Percentiles rank a stretch among this genome's conserved stretches.
Conservation (phyloP, 2,329 filamentous ascomycete genomes). For the Epichloe scottii region DNA sequence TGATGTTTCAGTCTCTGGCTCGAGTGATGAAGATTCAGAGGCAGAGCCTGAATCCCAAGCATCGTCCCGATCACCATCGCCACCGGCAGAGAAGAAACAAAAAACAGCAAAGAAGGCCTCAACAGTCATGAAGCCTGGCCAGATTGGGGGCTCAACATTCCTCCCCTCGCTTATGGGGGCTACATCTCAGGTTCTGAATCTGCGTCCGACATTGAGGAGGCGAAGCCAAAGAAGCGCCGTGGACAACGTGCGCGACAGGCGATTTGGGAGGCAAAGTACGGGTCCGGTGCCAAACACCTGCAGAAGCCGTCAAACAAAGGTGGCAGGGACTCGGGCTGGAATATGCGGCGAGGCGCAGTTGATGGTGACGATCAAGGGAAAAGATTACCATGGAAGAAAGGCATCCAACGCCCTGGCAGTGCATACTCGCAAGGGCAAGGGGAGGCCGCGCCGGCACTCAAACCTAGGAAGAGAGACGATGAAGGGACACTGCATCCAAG, state of each 20-base stretch:
- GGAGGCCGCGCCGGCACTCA: constrained; percentile 13
- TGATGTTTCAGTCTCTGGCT: constrained; percentile 27
- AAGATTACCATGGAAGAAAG: constrained; percentile 41
- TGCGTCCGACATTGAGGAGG: constrained; percentile 53
- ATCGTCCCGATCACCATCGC: constrained; percentile 17
- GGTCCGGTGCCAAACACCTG: constrained; percentile 55
- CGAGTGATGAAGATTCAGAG: constrained; percentile 16
- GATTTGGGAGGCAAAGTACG: constrained; percentile 73
- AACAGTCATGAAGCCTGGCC: constrained; percentile 10
- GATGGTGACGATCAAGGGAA: constrained; percentile 24
- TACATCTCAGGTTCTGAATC: constrained; percentile 69
- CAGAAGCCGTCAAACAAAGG: constrained; percentile 24
- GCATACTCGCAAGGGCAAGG: not conserved
- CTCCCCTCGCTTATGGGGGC: constrained; percentile 67
- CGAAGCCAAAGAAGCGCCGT: constrained; percentile 55
- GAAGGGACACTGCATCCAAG: constrained; percentile 40
- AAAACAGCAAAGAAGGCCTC: constrained; percentile 8
- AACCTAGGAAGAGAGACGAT: constrained; percentile 29
- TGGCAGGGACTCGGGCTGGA: constrained; percentile 41
- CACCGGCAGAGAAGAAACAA: constrained; percentile 12
- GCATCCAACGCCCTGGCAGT: constrained; percentile 26
- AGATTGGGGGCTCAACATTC: constrained; percentile 41
- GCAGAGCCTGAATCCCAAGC: constrained; percentile 15
- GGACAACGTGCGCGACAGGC: constrained; percentile 68
- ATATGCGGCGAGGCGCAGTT: constrained; percentile 42